Conservation (phyloP, 2,329 filamentous ascomycete genomes). For the Endocalyx cinctus region DNA sequence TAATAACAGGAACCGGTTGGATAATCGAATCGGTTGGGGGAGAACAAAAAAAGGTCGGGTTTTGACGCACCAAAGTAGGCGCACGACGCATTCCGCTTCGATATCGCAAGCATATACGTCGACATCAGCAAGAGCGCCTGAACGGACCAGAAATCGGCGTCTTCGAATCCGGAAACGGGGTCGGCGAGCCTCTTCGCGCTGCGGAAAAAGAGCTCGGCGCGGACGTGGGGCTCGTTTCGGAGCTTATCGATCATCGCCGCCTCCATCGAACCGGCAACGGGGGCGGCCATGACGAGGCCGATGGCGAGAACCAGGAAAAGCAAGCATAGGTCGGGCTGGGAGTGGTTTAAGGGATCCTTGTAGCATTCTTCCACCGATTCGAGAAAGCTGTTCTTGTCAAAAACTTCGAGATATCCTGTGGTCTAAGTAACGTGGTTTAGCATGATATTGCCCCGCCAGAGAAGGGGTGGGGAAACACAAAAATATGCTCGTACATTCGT, state of each 20-base stretch:
- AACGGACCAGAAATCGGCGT: slow-evolving; percentile 61
- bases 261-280: slow-evolving; percentile 43
- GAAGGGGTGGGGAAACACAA: background rate
- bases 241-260: slow-evolving; percentile 47
- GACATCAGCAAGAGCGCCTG: slow-evolving; percentile 61
- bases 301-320: slow-evolving; percentile 60
- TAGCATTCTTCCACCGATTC: slow-evolving; percentile 49
- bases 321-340: slow-evolving; percentile 51
- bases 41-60: slow-evolving; percentile 4
- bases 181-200: slow-evolving; percentile 51
- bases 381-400: slow-evolving; percentile 48
- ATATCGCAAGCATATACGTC: slow-evolving; percentile 57
- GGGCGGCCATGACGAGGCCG: slow-evolving; percentile 54
- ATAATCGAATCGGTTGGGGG: background rate
- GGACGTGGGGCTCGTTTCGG: slow-evolving; percentile 40
- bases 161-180: slow-evolving; percentile 47
- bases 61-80: slow-evolving; percentile 57
- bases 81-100: slow-evolving; percentile 60
- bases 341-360: slow-evolving; percentile 43
- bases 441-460: no score
- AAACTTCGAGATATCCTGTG: slow-evolving; percentile 55
- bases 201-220: slow-evolving; percentile 59
- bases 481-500: slow-evolving; percentile 43
- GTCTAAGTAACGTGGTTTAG: slow-evolving; percentile 44
- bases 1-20: no score